Evolutionary conservation across 2,329 filamentous ascomycete genomes (phyloP).

Genomic region (Colletotrichum salicis): DNA sequence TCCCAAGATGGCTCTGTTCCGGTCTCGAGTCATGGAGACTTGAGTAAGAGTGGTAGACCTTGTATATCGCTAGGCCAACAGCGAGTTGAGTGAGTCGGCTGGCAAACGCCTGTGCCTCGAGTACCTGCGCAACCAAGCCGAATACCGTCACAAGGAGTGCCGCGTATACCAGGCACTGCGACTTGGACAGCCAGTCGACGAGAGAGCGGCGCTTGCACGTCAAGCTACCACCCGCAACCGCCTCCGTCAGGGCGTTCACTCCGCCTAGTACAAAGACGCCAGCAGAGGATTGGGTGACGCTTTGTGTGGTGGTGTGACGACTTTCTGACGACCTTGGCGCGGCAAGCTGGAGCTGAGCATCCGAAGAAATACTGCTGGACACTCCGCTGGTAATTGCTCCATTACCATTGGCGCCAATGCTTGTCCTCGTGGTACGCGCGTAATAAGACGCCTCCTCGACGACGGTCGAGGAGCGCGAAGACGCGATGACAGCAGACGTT

Average conservation of each 20-base stretch:
- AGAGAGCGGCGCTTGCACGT: slow-evolving; percentile 1
- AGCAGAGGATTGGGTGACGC: background rate
- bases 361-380: background rate
- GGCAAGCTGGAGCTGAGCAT: background rate
- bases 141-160: slow-evolving; percentile 4
- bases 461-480: background rate
- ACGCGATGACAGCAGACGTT: background rate
- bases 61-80: slow-evolving; percentile 13
- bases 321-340: background rate
- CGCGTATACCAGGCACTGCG: background rate
- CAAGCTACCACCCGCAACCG: background rate
- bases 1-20: slow-evolving; percentile 33
- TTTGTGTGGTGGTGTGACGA: background rate
- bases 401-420: background rate
- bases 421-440: background rate
- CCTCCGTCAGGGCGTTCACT: background rate
- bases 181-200: background rate
- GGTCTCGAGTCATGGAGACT: slow-evolving; percentile 29
- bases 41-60: slow-evolving; percentile 7
- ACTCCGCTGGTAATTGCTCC: background rate
- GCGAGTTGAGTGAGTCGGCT: slow-evolving; percentile 6
- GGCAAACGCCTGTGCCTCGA: background rate
- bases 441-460: slow-evolving; percentile 1
- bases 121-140: background rate
- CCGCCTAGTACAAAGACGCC: background rate